A percentile compares a stretch with the other conserved stretches of the same genome.
These are phyloP conservation scores for Eucalyptus sp. DNA, from an alignment of 345 rosid species.

Conservation along the genomic window DNA sequence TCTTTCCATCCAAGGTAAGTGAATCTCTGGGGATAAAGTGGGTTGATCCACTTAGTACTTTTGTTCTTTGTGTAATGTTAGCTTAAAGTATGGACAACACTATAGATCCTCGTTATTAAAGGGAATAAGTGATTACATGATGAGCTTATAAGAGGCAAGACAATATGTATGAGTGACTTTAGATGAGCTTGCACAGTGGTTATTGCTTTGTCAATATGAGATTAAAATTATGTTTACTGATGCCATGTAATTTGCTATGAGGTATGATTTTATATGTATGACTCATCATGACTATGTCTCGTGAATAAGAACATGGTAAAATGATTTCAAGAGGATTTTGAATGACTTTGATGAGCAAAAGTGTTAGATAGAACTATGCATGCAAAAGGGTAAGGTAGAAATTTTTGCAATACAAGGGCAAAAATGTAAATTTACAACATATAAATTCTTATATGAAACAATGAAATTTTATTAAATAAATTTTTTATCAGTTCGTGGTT, in stretches of 20 bases:
- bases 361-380: not conserved
- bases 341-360: not conserved
- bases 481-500: not conserved
- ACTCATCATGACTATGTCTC: not conserved
- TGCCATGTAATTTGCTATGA: not conserved
- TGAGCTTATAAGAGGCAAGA: not conserved
- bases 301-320: not conserved
- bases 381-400: not conserved
- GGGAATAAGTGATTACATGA: not conserved
- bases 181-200: not conserved
- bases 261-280: not conserved
- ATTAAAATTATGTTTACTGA: not conserved
- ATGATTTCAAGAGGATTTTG: not conserved
- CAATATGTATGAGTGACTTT: not conserved
- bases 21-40: no score
- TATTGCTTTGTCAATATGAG: not conserved
- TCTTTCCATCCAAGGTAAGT: no score
- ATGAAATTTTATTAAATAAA: not conserved
- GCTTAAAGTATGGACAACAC: no score
- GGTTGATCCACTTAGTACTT: no score
- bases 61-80: no score
- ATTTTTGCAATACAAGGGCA: not conserved
- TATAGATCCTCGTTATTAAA: not conserved
- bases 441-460: not conserved
- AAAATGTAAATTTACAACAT: not conserved